Conservation (phyloP, 1,284 basidiomycete genomes). For the Kwoniella shivajii region DNA sequence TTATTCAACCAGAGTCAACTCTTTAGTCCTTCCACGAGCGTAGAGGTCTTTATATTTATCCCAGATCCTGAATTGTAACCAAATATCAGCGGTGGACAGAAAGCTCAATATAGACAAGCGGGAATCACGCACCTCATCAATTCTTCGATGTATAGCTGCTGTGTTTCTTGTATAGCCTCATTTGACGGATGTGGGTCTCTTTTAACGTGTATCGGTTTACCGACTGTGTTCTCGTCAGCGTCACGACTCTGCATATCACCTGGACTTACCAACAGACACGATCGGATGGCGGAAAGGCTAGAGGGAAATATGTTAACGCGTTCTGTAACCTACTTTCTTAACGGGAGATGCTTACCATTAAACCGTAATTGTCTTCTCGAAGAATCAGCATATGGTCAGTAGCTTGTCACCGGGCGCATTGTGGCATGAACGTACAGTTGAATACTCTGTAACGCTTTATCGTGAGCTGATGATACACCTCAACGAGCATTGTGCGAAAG, state of each 20-base stretch:
- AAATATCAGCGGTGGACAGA: background rate
- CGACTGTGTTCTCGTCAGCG: slow-evolving; percentile 61
- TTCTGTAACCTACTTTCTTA: too few relatives aligned
- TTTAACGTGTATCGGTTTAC: slow-evolving; percentile 79
- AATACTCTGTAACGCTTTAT: slow-evolving; percentile 65
- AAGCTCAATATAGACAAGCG: background rate
- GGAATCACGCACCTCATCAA: slow-evolving; percentile 66
- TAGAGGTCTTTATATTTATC: slow-evolving; percentile 75
- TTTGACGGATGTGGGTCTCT: slow-evolving; percentile 76
- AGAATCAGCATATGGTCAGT: background rate
- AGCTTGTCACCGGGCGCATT: background rate
- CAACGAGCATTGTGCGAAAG: background rate
- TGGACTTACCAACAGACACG: slow-evolving; percentile 79
- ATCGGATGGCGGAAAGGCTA: slow-evolving; percentile 90
- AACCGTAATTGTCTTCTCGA: slow-evolving; percentile 65
- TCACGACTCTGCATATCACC: too few relatives aligned
- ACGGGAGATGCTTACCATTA: slow-evolving; percentile 52
- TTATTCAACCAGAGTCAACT: slow-evolving; percentile 51
- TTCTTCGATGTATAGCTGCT: slow-evolving; percentile 88
- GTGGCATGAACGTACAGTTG: slow-evolving; percentile 67
- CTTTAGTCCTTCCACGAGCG: slow-evolving; percentile 53
- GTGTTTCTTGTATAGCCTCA: slow-evolving; percentile 77
- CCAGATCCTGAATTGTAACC: slow-evolving; percentile 73
- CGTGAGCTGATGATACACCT: background rate
- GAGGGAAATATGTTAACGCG: too few relatives aligned